These are phyloP conservation scores for Leccinum subtestaceum DNA, from an alignment of 768 basidiomycete genomes.

Conservation along the genomic window DNA sequence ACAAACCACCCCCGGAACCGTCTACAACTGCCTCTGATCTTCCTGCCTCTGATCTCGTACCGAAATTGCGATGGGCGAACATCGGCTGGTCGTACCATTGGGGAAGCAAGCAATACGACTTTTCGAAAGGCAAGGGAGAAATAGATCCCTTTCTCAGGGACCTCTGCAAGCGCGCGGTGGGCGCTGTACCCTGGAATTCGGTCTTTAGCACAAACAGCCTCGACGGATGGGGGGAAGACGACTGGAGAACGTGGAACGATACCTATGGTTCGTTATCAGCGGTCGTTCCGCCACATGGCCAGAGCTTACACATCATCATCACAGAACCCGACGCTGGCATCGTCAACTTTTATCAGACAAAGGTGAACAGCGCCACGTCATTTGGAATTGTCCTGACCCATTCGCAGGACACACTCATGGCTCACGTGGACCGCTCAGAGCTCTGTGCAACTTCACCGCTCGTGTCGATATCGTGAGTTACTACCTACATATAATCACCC, in stretches of 20 bases:
- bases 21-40: constrained; percentile 55
- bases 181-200: constrained; percentile 62
- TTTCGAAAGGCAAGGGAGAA: constrained; percentile 61
- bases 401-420: constrained; percentile 84
- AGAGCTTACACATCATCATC: background rate
- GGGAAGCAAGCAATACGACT: constrained; percentile 95
- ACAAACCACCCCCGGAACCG: constrained; percentile 64
- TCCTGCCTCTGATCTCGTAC: constrained; percentile 54
- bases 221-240: constrained; percentile 52
- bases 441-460: constrained; percentile 89
- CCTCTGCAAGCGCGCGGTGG: constrained; percentile 64
- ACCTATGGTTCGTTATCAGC: constrained; percentile 62
- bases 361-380: constrained; percentile 34
- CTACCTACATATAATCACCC: background rate
- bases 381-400: background rate
- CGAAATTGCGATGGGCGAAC: constrained; percentile 91
- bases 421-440: constrained; percentile 96
- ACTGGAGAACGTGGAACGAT: constrained; percentile 73
- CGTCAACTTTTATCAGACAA: constrained; percentile 90
- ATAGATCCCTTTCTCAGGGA: constrained; percentile 56
- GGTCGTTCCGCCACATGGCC: constrained; percentile 4
- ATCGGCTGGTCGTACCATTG: constrained; percentile 97
- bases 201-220: constrained; percentile 46
- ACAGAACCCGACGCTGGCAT: constrained; percentile 95
- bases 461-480: constrained; percentile 85